phyloP scores from a whole-genome alignment of 192 early-diverging fungal species.

The Thamnidium elegans region DNA sequence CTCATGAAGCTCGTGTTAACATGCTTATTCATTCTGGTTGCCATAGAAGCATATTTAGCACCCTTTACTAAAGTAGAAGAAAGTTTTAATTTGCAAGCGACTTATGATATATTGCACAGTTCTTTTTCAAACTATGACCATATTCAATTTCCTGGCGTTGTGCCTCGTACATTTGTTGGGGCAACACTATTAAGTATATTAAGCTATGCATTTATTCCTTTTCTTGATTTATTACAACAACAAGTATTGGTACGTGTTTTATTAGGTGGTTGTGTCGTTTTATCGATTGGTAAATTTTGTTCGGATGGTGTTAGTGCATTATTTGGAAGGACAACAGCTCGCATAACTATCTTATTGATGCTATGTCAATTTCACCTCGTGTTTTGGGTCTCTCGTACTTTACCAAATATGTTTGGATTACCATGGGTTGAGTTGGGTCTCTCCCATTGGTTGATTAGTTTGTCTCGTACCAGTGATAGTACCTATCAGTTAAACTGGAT shows the following conservation, averaged over 20 bases:
- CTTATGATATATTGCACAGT: conserved; percentile 80
- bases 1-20: conserved; percentile 24
- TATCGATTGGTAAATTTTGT: conserved; percentile 52
- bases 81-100: conserved; percentile 92
- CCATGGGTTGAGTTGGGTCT: conserved; percentile 46
- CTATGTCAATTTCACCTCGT: conserved; percentile 81
- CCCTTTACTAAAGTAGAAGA: conserved; percentile 98
- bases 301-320: conserved; percentile 39
- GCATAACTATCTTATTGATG: conserved; percentile 51
- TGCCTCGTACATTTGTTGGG: conserved; percentile 91
- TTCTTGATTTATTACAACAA: neutral
- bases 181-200: conserved; percentile 60
- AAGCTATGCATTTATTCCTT: conserved; percentile 24
- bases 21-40: conserved; percentile 22
- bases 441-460: conserved; percentile 25
- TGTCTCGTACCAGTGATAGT: conserved; percentile 3
- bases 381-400: conserved; percentile 85
- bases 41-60: conserved; percentile 39
- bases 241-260: conserved; percentile 43
- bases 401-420: conserved; percentile 87
- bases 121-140: conserved; percentile 67
- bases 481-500: conserved; percentile 32
- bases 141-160: conserved; percentile 89
- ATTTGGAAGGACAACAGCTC: conserved; percentile 57
- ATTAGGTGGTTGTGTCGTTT: conserved; percentile 47